These are phyloP conservation scores for Ulota crispa DNA, from an alignment of 225 moss, liverwort and hornwort species.

Conservation along the genomic window DNA sequence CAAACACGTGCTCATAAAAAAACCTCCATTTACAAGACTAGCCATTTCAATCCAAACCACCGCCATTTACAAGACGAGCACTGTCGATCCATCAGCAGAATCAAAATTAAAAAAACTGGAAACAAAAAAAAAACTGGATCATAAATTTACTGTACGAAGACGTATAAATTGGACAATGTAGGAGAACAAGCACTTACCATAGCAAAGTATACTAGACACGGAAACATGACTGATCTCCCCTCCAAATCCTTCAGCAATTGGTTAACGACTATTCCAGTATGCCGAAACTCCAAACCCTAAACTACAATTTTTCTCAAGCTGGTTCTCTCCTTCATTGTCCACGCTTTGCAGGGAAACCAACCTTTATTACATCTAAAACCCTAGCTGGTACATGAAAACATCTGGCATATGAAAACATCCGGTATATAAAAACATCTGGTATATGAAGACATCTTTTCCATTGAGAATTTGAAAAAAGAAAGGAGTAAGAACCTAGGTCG, in stretches of 20 bases:
- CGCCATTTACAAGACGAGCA: background rate
- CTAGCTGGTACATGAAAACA: background rate
- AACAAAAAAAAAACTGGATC: constrained; percentile 4
- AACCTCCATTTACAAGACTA: background rate
- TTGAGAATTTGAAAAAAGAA: too few species aligned
- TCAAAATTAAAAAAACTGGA: background rate
- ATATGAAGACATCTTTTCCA: background rate
- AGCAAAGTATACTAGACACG: constrained; percentile 16
- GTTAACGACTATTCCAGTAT: background rate
- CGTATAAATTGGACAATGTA: constrained; percentile 18
- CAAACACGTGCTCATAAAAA: background rate
- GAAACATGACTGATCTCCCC: constrained; percentile 4
- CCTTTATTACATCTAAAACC: constrained; percentile 22
- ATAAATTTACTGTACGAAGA: constrained; percentile 8
- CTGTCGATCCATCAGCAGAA: background rate
- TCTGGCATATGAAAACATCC: background rate
- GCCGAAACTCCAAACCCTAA: constrained; percentile 9
- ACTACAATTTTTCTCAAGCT: too few species aligned
- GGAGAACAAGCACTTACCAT: constrained; percentile 28
- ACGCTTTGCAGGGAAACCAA: constrained; percentile 1
- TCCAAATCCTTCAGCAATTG: constrained; percentile 16
- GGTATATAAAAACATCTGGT: background rate
- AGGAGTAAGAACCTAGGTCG: background rate
- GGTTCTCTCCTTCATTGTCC: background rate
- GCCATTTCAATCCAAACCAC: background rate